Conservation (phyloP, 73 alveolate genomes). For the Paramecium sexaurelia region DNA sequence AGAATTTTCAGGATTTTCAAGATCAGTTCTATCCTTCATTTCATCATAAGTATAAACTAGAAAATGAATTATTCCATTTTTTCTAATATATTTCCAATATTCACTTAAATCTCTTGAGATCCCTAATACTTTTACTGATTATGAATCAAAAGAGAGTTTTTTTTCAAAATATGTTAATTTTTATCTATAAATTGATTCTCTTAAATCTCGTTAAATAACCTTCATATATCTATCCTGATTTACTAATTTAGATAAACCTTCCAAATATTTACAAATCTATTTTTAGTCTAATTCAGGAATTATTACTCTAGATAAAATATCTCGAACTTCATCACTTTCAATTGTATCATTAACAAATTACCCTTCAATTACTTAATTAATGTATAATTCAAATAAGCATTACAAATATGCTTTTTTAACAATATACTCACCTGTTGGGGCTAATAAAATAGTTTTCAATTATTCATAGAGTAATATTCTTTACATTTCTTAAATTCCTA, state of each 20-base stretch:
- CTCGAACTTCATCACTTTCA: slow-evolving; percentile 53
- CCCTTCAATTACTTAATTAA: slow-evolving; percentile 56
- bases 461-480: slow-evolving; percentile 57
- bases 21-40: slow-evolving; percentile 38
- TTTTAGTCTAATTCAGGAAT: slow-evolving; percentile 60
- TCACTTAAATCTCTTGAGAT: slow-evolving; percentile 60
- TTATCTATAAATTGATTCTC: background rate
- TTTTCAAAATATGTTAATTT: background rate
- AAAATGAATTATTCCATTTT: slow-evolving; percentile 63
- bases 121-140: background rate
- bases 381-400: slow-evolving; percentile 64
- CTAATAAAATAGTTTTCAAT: slow-evolving; percentile 40
- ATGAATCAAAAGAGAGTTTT: background rate
- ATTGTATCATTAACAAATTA: slow-evolving; percentile 40
- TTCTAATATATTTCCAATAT: slow-evolving; percentile 62
- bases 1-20: slow-evolving; percentile 49
- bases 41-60: slow-evolving; percentile 64
- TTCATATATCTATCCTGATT: background rate
- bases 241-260: slow-evolving; percentile 30
- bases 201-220: background rate
- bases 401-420: slow-evolving; percentile 56
- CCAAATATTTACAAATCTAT: slow-evolving; percentile 28
- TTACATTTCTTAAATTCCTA: slow-evolving; percentile 65
- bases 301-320: slow-evolving; percentile 51
- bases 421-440: background rate